Evolutionary conservation across 768 basidiomycete genomes (phyloP).

Genomic region (Clavulina sp.): DNA sequence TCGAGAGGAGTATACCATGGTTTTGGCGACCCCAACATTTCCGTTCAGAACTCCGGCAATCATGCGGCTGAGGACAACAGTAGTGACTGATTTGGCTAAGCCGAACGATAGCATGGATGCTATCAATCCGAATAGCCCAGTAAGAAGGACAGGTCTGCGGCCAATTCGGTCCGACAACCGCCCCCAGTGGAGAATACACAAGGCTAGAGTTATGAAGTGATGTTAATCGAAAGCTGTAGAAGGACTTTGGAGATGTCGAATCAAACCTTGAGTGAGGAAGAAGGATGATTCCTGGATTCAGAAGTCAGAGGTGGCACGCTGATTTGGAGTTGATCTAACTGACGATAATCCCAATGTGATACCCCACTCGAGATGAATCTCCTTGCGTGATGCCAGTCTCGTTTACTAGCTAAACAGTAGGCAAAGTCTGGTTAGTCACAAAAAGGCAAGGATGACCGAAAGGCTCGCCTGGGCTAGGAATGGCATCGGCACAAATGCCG

Average conservation of each 20-base stretch:
- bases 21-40: constrained; percentile 11
- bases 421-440: neutral
- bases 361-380: constrained; percentile 7
- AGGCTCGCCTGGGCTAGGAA: constrained; percentile 8
- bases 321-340: neutral
- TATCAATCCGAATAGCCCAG: constrained; percentile 11
- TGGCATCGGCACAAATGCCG: constrained; percentile 7
- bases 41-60: constrained; percentile 10
- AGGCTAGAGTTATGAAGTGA: constrained; percentile 4
- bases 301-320: neutral
- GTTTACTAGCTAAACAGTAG: constrained; percentile 3
- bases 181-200: constrained; percentile 9
- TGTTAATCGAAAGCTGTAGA: neutral
- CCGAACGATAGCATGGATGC: constrained; percentile 12
- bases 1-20: too few species aligned
- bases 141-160: constrained; percentile 12
- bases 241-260: too few species aligned
- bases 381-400: constrained; percentile 9
- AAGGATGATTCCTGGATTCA: constrained; percentile 10
- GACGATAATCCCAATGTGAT: constrained; percentile 10
- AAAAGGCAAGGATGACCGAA: neutral
- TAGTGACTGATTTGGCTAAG: constrained; percentile 9
- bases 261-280: constrained; percentile 9
- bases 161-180: constrained; percentile 13
- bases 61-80: constrained; percentile 10